Conservation (phyloP, 2,329 filamentous ascomycete species). For the Elsinoe batatas region DNA sequence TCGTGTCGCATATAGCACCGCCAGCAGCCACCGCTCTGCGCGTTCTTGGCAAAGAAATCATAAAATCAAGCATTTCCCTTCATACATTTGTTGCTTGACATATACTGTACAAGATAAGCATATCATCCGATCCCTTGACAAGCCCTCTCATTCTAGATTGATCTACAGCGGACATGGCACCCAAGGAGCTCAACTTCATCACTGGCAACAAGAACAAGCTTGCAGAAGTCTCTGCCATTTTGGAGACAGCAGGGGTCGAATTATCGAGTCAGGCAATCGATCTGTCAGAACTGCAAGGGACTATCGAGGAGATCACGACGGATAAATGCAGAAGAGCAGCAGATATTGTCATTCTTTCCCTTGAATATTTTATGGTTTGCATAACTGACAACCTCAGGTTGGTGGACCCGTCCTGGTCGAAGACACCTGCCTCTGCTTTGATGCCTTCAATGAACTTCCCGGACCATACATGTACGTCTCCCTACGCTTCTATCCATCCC, state of each 20-base stretch:
- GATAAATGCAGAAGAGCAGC: conserved; percentile 83
- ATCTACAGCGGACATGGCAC: conserved; percentile 30
- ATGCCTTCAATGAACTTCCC: conserved; percentile 79
- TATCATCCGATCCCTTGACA: not conserved
- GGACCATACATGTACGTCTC: conserved; percentile 81
- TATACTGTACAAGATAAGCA: not conserved
- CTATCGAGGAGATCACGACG: conserved; percentile 77
- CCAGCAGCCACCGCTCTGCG: not conserved
- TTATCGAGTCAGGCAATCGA: conserved; percentile 68
- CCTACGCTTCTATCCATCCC: not conserved
- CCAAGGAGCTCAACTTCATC: conserved; percentile 72
- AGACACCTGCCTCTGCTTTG: conserved; percentile 90
- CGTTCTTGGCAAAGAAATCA: not conserved
- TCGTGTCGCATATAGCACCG: not conserved
- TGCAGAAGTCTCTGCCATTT: conserved; percentile 75
- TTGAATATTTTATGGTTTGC: too few species aligned
- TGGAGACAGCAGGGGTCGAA: conserved; percentile 55
- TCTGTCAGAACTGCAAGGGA: conserved; percentile 82
- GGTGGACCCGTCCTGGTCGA: conserved; percentile 86
- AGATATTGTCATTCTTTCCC: too few species aligned
- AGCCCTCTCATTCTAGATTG: too few species aligned
- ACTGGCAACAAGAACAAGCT: conserved; percentile 95
- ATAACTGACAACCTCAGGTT: conserved; percentile 42
- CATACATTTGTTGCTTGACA: too few species aligned
- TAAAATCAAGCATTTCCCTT: not conserved